Base-by-base conservation (phyloP, 2,329 filamentous ascomycete species). In the Trichoderma koningii region DNA sequence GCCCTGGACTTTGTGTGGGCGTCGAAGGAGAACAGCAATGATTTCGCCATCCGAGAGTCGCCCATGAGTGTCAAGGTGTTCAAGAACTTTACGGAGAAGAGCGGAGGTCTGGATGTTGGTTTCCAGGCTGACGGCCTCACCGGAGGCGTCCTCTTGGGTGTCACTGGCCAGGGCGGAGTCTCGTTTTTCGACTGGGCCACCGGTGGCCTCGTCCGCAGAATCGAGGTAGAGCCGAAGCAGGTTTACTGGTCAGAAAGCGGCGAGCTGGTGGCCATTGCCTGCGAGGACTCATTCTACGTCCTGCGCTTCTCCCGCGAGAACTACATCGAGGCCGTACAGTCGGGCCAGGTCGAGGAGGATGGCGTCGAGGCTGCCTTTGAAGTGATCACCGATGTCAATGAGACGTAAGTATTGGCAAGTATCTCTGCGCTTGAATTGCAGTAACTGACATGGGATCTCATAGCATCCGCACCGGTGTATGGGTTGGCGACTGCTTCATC, bases 211-310 rank as follows among this genome's bases (percentile, higher is more conserved):
- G 93, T 98, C 55, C 88, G 95, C 74, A 87, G 95, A 72, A 98
- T 99, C 74, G 95, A 99, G 78, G 87, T 89, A 44, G 87, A 89
- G 73, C 86, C 87, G 3, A 86, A 81, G 73, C 77, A 83, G 69
- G 91, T 99, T 14, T 97, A 97, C 84, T 99, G 95, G 95, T 97
- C 93, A 3, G 95, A 98, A 73, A 96, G 89, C 69, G 95, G 95
- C 68, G 95, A 99, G 79, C 83, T 99, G 50, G 92, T 98, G 42
- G 87, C 92, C 7, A 86, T 99, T 72, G 93, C 93, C 19, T 98
- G 94, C 74, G 94, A 98, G 66, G 95, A 98, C 74, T 92, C 90
- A 45, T 97, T 93, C 78, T 99, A 98, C 75, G 92, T 99, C 57
- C 82, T 99, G 63, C 87, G 95, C 63, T 99, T 92, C 79, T 96